Conservation (phyloP, 805 yeast genomes). For the Nakazawaea sp. region DNA sequence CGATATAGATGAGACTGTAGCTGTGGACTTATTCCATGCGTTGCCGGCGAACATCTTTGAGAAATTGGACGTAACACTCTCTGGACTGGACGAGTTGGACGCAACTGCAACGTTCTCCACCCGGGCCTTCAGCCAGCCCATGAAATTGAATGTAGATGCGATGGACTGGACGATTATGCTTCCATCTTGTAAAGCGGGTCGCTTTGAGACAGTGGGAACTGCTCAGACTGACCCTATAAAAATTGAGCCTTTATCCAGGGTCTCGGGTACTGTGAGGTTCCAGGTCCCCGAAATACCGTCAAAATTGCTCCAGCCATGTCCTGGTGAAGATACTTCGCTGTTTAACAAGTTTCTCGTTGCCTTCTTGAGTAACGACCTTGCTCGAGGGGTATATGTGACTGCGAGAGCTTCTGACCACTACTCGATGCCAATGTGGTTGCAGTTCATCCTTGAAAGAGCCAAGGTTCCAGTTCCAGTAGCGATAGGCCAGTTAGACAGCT, state of each 20-base stretch:
- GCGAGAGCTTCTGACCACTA: not conserved
- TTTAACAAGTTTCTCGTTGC: constrained; percentile 6
- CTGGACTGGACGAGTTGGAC: not conserved
- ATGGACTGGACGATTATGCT: constrained; percentile 5
- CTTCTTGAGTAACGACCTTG: not conserved
- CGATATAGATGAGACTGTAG: constrained; percentile 1
- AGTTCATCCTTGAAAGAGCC: constrained; percentile 7
- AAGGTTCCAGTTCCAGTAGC: constrained; percentile 4
- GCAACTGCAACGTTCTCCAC: not conserved
- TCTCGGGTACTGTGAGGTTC: not conserved
- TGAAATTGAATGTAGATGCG: not conserved
- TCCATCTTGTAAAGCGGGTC: not conserved
- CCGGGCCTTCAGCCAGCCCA: not conserved
- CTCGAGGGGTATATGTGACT: not conserved
- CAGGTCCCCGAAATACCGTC: not conserved
- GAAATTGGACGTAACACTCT: not conserved
- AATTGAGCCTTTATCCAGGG: constrained; percentile 5
- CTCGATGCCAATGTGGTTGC: constrained; percentile 5
- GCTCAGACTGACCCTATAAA: not conserved
- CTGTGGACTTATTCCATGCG: not conserved
- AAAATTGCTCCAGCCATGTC: not conserved
- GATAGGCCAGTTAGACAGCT: not conserved
- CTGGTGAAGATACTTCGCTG: not conserved
- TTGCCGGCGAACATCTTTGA: constrained; percentile 1
- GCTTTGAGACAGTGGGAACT: not conserved